A percentile compares a stretch with the other conserved stretches of the same genome.
These are phyloP conservation scores for Pseudogymnoascus sp. DNA, from an alignment of 2,329 filamentous ascomycete species.

Conservation along the genomic window DNA sequence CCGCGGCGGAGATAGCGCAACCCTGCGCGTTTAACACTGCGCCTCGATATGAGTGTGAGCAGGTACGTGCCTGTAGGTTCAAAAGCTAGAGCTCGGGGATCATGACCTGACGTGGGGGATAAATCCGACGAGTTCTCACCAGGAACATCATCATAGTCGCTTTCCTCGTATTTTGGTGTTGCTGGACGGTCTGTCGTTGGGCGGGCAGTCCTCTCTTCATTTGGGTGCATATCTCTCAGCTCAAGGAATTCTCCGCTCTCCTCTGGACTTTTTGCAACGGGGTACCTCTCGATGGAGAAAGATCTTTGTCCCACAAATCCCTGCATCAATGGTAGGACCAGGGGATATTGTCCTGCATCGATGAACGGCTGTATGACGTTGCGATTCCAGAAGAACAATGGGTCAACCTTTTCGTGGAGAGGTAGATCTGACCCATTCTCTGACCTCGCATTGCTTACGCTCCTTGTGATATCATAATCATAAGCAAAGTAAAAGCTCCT, in stretches of 20 bases:
- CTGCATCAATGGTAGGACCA: constrained; percentile 80
- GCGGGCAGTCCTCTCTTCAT: neutral
- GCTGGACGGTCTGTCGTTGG: neutral
- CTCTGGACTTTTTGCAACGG: constrained; percentile 38
- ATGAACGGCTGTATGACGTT: constrained; percentile 68
- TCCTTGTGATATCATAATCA: constrained; percentile 81
- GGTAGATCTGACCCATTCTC: constrained; percentile 43
- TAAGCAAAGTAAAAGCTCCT: constrained; percentile 93
- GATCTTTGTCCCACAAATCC: constrained; percentile 84
- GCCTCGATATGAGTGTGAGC: constrained; percentile 84
- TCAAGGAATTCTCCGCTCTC: constrained; percentile 35
- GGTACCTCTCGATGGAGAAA: constrained; percentile 64
- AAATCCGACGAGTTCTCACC: neutral
- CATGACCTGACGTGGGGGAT: neutral
- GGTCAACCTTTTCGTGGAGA: constrained; percentile 65
- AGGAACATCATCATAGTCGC: neutral
- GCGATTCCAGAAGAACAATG: constrained; percentile 85
- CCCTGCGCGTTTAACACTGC: constrained; percentile 78
- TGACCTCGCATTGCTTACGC: constrained; percentile 39
- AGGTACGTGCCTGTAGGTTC: constrained; percentile 34
- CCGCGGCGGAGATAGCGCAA: constrained; percentile 84
- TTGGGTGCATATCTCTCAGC: constrained; percentile 33
- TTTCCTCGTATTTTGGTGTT: neutral
- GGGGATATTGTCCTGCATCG: constrained; percentile 59
- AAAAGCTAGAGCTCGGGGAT: neutral